These are phyloP conservation scores for Acanthamoeba healyi DNA, from an alignment of 208 protist genomes.

Conservation along the genomic window DNA sequence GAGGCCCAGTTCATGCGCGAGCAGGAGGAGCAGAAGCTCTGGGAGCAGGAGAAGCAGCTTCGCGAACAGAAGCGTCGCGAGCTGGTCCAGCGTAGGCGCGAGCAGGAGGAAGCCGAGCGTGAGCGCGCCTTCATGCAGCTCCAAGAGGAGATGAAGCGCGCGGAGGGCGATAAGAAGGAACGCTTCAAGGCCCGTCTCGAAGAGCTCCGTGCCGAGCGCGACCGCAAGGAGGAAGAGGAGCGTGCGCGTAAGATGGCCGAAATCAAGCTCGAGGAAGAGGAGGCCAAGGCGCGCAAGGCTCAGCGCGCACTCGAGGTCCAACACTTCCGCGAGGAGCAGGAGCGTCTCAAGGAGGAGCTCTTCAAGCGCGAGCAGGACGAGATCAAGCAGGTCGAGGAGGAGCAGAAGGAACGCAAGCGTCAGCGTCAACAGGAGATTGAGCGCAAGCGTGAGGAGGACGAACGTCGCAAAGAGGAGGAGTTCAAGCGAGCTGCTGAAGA, in stretches of 20 bases:
- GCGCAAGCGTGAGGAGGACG: background rate
- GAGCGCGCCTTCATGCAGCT: slow-evolving; percentile 1
- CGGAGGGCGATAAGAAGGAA: slow-evolving; percentile 41
- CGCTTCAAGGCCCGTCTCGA: background rate
- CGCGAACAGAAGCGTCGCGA: background rate
- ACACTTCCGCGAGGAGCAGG: slow-evolving; percentile 33
- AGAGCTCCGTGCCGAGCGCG: slow-evolving; percentile 1
- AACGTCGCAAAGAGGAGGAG: slow-evolving; percentile 35
- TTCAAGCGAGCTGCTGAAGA: background rate
- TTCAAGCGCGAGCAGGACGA: slow-evolving; percentile 48
- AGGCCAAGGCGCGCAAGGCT: background rate
- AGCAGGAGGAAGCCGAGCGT: background rate
- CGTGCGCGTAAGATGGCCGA: slow-evolving; percentile 17
- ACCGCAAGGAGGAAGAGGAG: slow-evolving; percentile 66
- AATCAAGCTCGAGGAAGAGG: slow-evolving; percentile 17
- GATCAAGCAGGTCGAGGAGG: background rate
- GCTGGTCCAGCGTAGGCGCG: background rate
- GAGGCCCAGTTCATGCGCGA: slow-evolving; percentile 21
- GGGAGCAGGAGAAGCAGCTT: slow-evolving; percentile 2
- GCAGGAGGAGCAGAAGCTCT: slow-evolving; percentile 26
- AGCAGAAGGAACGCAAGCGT: background rate
- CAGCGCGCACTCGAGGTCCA: background rate
- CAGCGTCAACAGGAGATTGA: background rate
- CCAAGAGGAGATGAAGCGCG: background rate
- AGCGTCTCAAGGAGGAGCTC: slow-evolving; percentile 60